Evolutionary conservation across 2,329 filamentous ascomycete genomes (phyloP).

Genomic region (Trichoderma arundinaceum): DNA sequence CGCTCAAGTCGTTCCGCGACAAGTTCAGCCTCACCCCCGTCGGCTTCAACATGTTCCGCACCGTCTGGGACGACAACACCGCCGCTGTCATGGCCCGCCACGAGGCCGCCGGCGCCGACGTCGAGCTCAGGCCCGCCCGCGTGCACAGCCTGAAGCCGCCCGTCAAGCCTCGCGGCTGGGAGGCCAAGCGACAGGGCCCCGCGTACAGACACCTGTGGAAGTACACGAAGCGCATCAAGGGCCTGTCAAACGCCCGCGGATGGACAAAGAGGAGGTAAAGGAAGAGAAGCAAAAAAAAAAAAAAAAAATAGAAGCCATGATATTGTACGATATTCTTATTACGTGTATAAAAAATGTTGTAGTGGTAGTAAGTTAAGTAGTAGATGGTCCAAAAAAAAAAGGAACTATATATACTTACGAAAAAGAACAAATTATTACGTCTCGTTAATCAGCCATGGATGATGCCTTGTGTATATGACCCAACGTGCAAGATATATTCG

Average conservation of each 20-base stretch:
- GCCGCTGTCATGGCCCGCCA: conserved; percentile 84
- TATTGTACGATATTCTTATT: conserved; percentile 27
- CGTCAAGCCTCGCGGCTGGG: conserved; percentile 67
- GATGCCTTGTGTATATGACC: neutral
- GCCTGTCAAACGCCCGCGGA: conserved; percentile 50
- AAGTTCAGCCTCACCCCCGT: conserved; percentile 73
- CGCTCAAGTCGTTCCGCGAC: conserved; percentile 74
- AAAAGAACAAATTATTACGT: neutral
- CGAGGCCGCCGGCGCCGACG: conserved; percentile 73
- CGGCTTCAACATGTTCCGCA: conserved; percentile 86
- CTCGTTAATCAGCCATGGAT: neutral
- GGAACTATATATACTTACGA: neutral
- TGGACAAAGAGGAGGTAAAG: conserved; percentile 50
- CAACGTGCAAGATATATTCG: no score
- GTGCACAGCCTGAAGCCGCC: conserved; percentile 70
- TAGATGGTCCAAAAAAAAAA: neutral
- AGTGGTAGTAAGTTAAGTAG: neutral
- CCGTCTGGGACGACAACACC: conserved; percentile 86
- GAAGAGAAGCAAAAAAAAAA: neutral
- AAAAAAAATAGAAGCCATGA: conserved; percentile 30
- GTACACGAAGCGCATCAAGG: conserved; percentile 65
- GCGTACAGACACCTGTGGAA: conserved; percentile 71
- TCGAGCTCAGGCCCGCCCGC: conserved; percentile 84
- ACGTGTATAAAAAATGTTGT: conserved; percentile 24
- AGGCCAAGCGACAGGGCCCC: conserved; percentile 67